Evolutionary conservation across 169 alveolate species (phyloP), one percentile per base, ranked within the genome.

Genomic region (Miamiensis avidus): DNA sequence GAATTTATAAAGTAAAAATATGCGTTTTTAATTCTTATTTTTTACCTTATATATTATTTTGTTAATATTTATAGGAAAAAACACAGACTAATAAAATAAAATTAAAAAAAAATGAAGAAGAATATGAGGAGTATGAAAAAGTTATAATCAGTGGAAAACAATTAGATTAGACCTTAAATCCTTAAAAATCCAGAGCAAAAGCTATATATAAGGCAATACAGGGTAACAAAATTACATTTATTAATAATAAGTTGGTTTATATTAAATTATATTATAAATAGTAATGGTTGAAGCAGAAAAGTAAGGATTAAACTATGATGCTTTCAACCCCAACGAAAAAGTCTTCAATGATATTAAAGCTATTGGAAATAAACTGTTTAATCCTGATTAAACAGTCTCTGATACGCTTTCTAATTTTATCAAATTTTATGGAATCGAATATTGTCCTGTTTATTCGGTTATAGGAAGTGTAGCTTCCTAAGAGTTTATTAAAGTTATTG

Each of bases 401-500:
- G 32, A 72, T 25, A 69, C 72, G 33, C 75, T 81, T 27, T 34
- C 33, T 1, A 65, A 81, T 28, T 86, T 86, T 81, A 83, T 86
- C 26, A 86, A 82, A 86, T 72, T 81, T 30, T 86, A 75, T 86
- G 86, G 87, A 65, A 76, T 86, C 1, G 90, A 86, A 29, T 75
- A 81, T 29, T 86, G 90, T 72, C 90, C 90, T 25, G 87, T 86
- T 0, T 79, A 86, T 75, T 86, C 90, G 0, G 81, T 86, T 34
- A 31, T 86, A 26, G 87, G 87, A 27, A 86, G 90, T 86, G 84
- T 86, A 25, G 83, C 87, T 29, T 77, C 83, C 25, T 75, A 86
- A 75, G 90, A 86, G 30, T 75, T 81, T 64, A 86, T 86, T 6
- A 81, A 75, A 65, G 84, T 75, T 74, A 81, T 82, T 29, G 79